Evolutionary conservation across 1,284 basidiomycete genomes (phyloP).

Genomic region (Irpex sp.): DNA sequence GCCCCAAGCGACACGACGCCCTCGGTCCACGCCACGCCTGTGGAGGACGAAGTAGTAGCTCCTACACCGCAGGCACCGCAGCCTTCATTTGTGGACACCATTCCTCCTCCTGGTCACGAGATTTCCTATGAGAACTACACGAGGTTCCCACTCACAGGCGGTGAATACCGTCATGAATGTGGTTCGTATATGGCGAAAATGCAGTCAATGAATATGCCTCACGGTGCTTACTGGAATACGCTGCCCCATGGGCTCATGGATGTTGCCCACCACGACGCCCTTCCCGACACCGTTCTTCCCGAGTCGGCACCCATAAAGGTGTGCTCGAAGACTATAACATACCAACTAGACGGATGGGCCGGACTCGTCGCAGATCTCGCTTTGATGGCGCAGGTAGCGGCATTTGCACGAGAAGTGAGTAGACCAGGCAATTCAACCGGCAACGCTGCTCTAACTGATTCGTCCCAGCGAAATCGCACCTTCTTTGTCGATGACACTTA

Average conservation of each 20-base stretch:
- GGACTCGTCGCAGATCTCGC: slow-evolving; percentile 63
- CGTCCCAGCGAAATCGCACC: slow-evolving; percentile 27
- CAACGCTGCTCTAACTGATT: slow-evolving; percentile 1
- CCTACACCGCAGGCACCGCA: slow-evolving; percentile 7
- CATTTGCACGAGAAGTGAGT: slow-evolving; percentile 56
- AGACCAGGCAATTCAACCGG: background rate
- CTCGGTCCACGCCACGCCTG: slow-evolving; percentile 2
- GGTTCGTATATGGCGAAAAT: slow-evolving; percentile 38
- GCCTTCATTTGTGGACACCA: slow-evolving; percentile 19
- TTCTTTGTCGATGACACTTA: slow-evolving; percentile 40
- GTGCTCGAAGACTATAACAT: slow-evolving; percentile 63
- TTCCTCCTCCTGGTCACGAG: slow-evolving; percentile 25
- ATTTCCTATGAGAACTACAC: slow-evolving; percentile 62
- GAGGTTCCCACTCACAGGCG: slow-evolving; percentile 51
- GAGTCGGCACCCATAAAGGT: slow-evolving; percentile 32
- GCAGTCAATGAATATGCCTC: slow-evolving; percentile 35
- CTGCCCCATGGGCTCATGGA: slow-evolving; percentile 32
- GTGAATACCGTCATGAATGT: slow-evolving; percentile 56
- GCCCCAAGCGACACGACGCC: slow-evolving; percentile 7
- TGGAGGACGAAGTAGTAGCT: slow-evolving; percentile 2
- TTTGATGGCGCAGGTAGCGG: slow-evolving; percentile 61
- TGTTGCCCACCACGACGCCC: slow-evolving; percentile 44
- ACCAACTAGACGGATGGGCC: slow-evolving; percentile 63
- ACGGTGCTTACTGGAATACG: slow-evolving; percentile 53
- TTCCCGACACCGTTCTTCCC: slow-evolving; percentile 27